Conservation (phyloP, 352 stramenopile species). For the Phytophthora colocasiae region DNA sequence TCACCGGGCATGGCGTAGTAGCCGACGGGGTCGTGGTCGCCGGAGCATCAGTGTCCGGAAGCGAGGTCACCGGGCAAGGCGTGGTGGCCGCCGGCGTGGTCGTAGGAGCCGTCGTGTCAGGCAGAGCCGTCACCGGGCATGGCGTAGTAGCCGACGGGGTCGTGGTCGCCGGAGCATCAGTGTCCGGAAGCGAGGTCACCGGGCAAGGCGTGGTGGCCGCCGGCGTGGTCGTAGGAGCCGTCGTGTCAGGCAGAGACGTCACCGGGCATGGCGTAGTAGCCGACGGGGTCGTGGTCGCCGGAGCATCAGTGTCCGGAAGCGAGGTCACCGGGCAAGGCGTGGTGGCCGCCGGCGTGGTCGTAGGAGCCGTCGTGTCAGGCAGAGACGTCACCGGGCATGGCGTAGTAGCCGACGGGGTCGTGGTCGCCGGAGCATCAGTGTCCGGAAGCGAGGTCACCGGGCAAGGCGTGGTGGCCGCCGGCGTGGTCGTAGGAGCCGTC, state of each 20-base stretch:
- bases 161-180: not conserved
- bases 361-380: not conserved
- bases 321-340: slow-evolving; percentile 16
- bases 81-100: not conserved
- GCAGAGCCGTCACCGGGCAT: slow-evolving; percentile 12
- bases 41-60: slow-evolving; percentile 1
- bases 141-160: slow-evolving; percentile 2
- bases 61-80: slow-evolving; percentile 1
- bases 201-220: slow-evolving; percentile 7
- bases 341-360: not conserved
- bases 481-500: not conserved
- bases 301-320: slow-evolving; percentile 1
- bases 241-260: slow-evolving; percentile 12
- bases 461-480: not conserved
- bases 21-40: not conserved
- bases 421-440: not conserved
- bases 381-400: slow-evolving; percentile 16
- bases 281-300: not conserved
- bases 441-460: not conserved
- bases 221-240: not conserved
- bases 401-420: not conserved
- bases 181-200: slow-evolving; percentile 10
- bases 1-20: not conserved
- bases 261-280: slow-evolving; percentile 12
- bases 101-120: slow-evolving; percentile 2